Evolutionary conservation across 352 stramenopile genomes (phyloP), one percentile per base, ranked within the genome.

Genomic region (Pythium oligandrum): DNA sequence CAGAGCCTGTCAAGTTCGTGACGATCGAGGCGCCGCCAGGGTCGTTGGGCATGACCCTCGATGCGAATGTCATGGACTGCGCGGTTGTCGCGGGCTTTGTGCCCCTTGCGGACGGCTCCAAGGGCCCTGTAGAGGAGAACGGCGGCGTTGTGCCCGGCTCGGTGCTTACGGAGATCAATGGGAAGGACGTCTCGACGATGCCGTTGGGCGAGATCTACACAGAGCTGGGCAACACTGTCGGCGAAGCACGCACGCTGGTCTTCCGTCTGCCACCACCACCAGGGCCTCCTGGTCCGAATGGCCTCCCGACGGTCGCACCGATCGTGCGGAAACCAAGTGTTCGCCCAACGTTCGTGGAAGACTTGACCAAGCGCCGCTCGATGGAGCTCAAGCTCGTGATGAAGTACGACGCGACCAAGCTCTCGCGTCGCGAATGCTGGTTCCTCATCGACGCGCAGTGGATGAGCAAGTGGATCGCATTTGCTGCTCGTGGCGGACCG

Each of bases 341-440:
- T 31, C 5, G 61, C 17, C 66, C 71, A 0, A 53, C 57, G 9
- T 74, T 75, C 42, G 64, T 69, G 3, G 78, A 89, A 57, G 76
- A 91, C 37, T 44, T 74, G 7, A 51, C 69, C 26, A 59, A 68
- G 30, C 78, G 78, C 26, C 80, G 78, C 49, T 73, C 73, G 53
- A 53, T 86, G 6, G 80, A 91, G 53, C 54, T 89, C 0, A 55
- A 64, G 47, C 59, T 89, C 31, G 50, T 91, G 34, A 71, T 84
- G 51, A 75, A 65, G 37, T 65, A 71, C 55, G 80, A 91, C 60
- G 56, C 61, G 39, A 69, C 69, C 38, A 71, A 70, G 51, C 55
- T 89, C 51, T 75, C 72, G 52, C 75, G 73, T 38, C 74, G 75
- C 54, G 75, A 91, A 68, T 89, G 76, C 68, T 91, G 80, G 80